Base-by-base conservation (phyloP, 352 stramenopile genomes). In the Phytophthora europaea region DNA sequence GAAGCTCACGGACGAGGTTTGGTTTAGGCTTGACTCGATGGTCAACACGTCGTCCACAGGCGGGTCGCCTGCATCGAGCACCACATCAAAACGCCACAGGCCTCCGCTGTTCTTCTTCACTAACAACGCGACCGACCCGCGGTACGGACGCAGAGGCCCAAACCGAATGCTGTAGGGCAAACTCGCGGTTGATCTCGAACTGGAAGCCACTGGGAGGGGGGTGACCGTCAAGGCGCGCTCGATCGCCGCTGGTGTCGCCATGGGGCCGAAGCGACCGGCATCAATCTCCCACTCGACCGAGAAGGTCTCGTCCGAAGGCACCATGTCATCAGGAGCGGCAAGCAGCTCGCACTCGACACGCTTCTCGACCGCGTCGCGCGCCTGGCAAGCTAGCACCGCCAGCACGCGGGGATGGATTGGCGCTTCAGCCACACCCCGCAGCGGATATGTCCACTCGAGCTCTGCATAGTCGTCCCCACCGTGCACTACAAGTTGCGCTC, bases 11-110 rank as follows among this genome's bases (percentile, higher is more conserved):
- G 82, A 94, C 12, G 89, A 91, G 7, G 89, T 95, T 57, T 95
- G 85, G 55, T 97, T 93, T 9, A 98, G 65, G 33, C 61, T 89
- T 6, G 94, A 95, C 70, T 97, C 90, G 45, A 98, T 94, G 1
- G 84, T 82, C 31, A 98, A 85, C 26, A 90, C 71, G 51, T 98
- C 94, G 69, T 98, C 94, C 0, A 97, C 75, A 0, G 79, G 80
- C 0, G 94, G 92, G 38, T 98, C 92, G 4, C 73, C 78, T 6
- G 89, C 87, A 58, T 97, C 90, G 20, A 98, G 70, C 2, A 78
- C 70, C 1, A 98, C 80, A 51, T 97, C 88, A 73, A 97, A 98
- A 2, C 87, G 81, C 94, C 94, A 98, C 8, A 81, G 59, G 0
- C 94, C 94, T 3, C 93, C 93, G 16, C 80, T 93, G 16, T 89